Evolutionary conservation across 805 yeast species (phyloP).

Genomic region (Suhomyces emberorum): DNA sequence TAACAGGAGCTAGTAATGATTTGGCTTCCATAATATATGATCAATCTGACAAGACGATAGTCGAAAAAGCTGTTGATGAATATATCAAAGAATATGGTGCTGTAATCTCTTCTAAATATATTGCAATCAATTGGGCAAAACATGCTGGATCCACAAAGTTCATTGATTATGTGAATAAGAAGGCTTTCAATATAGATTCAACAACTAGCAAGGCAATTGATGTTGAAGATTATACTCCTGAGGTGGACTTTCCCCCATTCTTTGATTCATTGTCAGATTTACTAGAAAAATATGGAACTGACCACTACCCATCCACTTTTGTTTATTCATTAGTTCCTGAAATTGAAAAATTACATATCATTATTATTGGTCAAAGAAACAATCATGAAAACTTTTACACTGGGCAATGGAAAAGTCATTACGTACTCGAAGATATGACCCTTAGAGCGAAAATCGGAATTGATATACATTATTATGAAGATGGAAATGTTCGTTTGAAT

Average conservation of each 20-base stretch:
- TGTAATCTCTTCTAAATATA: conserved; percentile 26
- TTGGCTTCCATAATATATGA: conserved; percentile 22
- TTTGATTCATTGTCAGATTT: conserved; percentile 26
- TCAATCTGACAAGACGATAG: conserved; percentile 14
- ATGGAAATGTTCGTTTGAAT: conserved; percentile 86
- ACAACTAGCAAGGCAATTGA: conserved; percentile 47
- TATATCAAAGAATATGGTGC: conserved; percentile 28
- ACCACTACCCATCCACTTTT: conserved; percentile 62
- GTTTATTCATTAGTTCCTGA: conserved; percentile 44
- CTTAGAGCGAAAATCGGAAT: conserved; percentile 56
- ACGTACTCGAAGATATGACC: conserved; percentile 36
- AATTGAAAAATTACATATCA: conserved; percentile 38
- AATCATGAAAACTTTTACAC: conserved; percentile 81
- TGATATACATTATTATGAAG: conserved; percentile 91
- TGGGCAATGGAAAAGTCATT: conserved; percentile 81
- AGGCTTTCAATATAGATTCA: conserved; percentile 60
- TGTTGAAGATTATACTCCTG: conserved; percentile 40
- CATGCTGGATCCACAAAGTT: conserved; percentile 39
- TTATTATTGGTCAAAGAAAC: conserved; percentile 67
- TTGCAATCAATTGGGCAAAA: conserved; percentile 34
- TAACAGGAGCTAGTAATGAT: conserved; percentile 24
- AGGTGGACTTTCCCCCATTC: conserved; percentile 23
- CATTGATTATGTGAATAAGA: conserved; percentile 48
- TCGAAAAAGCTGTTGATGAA: conserved; percentile 27
- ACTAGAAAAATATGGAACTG: conserved; percentile 52